Conservation (phyloP, 2,329 filamentous ascomycete species). For the Exophiala alcalophila region DNA sequence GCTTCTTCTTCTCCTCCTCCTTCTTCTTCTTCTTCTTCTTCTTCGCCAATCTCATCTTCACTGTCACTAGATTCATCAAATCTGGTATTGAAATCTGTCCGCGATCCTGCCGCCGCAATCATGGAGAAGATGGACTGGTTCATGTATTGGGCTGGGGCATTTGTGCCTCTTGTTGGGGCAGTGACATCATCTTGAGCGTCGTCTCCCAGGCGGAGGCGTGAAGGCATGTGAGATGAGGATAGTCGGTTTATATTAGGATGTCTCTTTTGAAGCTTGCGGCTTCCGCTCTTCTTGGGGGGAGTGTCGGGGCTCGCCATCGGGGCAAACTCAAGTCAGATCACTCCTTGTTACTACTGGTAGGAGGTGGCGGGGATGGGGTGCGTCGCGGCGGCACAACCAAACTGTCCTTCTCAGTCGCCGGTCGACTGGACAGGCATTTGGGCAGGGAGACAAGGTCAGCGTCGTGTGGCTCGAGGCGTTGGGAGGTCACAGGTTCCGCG, state of each 20-base stretch:
- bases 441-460: slow-evolving; percentile 3
- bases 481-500: slow-evolving; percentile 18
- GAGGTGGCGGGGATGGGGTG: neutral
- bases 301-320: slow-evolving; percentile 22
- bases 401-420: slow-evolving; percentile 9
- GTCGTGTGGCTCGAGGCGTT: slow-evolving; percentile 2
- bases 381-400: slow-evolving; percentile 1
- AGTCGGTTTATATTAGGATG: slow-evolving; percentile 42
- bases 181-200: slow-evolving; percentile 62
- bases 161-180: slow-evolving; percentile 46
- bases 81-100: slow-evolving; percentile 74
- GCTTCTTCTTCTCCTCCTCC: too few species aligned
- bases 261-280: slow-evolving; percentile 44
- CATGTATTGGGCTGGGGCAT: slow-evolving; percentile 62
- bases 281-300: slow-evolving; percentile 35
- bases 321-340: too few species aligned
- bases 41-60: slow-evolving; percentile 49
- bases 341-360: too few species aligned
- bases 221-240: slow-evolving; percentile 54
- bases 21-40: slow-evolving; percentile 18
- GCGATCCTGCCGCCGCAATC: slow-evolving; percentile 82
- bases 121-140: slow-evolving; percentile 93
- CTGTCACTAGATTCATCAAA: slow-evolving; percentile 85
- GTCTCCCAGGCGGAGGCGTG: slow-evolving; percentile 56
- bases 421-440: slow-evolving; percentile 13